These are phyloP conservation scores for Geosiphon pyriformis DNA, from an alignment of 192 early-diverging fungal species.

Conservation along the genomic window DNA sequence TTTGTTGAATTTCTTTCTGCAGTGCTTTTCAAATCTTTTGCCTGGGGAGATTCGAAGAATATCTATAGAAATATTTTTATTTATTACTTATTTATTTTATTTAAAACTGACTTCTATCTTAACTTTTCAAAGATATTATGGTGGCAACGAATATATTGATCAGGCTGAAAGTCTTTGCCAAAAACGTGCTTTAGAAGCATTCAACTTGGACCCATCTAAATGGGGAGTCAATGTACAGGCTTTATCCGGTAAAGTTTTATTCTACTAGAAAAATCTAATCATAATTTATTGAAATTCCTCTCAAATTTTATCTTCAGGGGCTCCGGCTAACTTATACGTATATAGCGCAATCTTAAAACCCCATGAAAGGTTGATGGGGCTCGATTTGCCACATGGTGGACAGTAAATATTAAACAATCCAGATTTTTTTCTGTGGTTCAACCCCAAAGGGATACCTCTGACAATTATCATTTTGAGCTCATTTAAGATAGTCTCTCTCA, in stretches of 20 bases:
- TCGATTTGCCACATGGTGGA: constrained; percentile 96
- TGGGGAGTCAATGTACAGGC: constrained; percentile 99
- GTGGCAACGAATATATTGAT: constrained; percentile 98
- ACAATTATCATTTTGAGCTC: not conserved
- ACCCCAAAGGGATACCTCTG: too few species aligned
- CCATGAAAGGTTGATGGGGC: constrained; percentile 97
- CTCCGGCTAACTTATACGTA: constrained; percentile 96
- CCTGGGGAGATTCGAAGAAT: too few species aligned
- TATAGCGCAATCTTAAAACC: constrained; percentile 93
- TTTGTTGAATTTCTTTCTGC: not conserved
- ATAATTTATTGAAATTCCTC: not conserved
- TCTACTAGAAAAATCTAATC: too few species aligned
- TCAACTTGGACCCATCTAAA: constrained; percentile 68
- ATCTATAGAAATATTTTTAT: not conserved
- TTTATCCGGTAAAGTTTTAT: constrained; percentile 61
- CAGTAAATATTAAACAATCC: constrained; percentile 59
- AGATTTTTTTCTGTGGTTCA: not conserved
- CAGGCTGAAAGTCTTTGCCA: constrained; percentile 90
- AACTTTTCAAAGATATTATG: constrained; percentile 77
- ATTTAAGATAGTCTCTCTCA: constrained; percentile 73
- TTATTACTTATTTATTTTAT: not conserved
- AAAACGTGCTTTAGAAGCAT: constrained; percentile 92
- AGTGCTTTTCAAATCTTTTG: too few species aligned
- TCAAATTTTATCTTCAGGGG: constrained; percentile 45
- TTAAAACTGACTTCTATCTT: not conserved